These are phyloP conservation scores for Lecanicillium sp. DNA, from an alignment of 2,329 filamentous ascomycete genomes.

Conservation along the genomic window DNA sequence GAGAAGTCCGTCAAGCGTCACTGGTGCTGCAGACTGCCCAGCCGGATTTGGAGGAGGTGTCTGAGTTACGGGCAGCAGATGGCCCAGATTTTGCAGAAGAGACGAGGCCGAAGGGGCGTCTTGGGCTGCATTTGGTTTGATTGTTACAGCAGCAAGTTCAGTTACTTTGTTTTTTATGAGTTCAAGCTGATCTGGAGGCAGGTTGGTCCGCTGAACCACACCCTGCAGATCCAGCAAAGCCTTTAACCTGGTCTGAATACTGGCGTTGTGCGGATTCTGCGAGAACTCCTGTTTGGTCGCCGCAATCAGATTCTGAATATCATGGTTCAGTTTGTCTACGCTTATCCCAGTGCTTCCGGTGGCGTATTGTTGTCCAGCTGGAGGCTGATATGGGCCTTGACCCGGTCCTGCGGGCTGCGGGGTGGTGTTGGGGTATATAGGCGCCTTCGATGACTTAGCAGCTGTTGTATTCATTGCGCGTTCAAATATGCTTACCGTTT, in stretches of 20 bases:
- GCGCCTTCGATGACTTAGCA: slow-evolving; percentile 12
- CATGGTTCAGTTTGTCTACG: slow-evolving; percentile 70
- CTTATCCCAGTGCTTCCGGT: slow-evolving; percentile 42
- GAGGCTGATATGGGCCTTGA: slow-evolving; percentile 33
- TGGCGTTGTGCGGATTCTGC: slow-evolving; percentile 66
- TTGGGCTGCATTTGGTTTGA: slow-evolving; percentile 32
- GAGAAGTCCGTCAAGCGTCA: slow-evolving; percentile 52
- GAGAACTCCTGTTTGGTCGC: slow-evolving; percentile 67
- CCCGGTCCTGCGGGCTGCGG: slow-evolving; percentile 28
- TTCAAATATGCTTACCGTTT: not conserved
- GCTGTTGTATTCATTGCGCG: not conserved
- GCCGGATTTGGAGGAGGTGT: slow-evolving; percentile 15
- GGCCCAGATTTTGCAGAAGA: slow-evolving; percentile 5
- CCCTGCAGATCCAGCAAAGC: slow-evolving; percentile 76
- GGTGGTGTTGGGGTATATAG: slow-evolving; percentile 24
- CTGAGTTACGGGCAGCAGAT: slow-evolving; percentile 22
- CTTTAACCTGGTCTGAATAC: slow-evolving; percentile 71
- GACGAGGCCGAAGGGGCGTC: slow-evolving; percentile 18
- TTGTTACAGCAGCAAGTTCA: slow-evolving; percentile 58
- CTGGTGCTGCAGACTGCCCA: slow-evolving; percentile 21
- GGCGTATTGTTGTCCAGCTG: slow-evolving; percentile 30
- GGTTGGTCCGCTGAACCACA: slow-evolving; percentile 65
- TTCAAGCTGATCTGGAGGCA: slow-evolving; percentile 75
- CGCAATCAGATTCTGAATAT: slow-evolving; percentile 72
- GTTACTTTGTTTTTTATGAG: slow-evolving; percentile 80